A percentile compares a stretch with the other conserved stretches of the same genome.
phyloP scores from a whole-genome alignment of 257 asterid genomes.

The Forsythia viridissima region DNA sequence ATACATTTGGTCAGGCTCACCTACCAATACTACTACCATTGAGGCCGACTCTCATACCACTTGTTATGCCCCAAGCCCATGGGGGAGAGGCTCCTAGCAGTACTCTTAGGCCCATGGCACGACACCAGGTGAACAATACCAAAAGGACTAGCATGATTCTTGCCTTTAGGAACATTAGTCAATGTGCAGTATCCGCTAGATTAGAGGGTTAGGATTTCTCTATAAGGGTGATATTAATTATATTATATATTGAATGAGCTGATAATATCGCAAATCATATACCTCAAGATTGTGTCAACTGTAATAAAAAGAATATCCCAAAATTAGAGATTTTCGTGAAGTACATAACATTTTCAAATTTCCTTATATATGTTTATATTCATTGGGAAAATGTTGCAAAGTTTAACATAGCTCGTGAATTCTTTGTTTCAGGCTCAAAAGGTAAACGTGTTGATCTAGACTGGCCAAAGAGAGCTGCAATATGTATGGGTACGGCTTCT shows the following conservation, averaged over 20 bases:
- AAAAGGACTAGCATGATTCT: no score
- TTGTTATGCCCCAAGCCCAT: no score
- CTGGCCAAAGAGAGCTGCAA: slow-evolving; percentile 74
- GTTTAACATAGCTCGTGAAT: background rate
- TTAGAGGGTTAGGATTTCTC: background rate
- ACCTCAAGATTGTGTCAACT: no score
- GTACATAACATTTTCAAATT: no score
- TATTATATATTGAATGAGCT: background rate
- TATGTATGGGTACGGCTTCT: slow-evolving; percentile 73
- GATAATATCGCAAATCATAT: background rate
- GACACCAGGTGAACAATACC: no score
- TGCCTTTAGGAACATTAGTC: background rate
- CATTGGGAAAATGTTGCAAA: background rate
- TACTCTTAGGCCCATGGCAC: no score
- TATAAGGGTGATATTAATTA: background rate
- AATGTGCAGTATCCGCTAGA: background rate
- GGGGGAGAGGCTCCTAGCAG: no score
- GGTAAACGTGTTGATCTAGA: slow-evolving; percentile 42
- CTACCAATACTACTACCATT: no score
- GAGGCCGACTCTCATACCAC: no score
- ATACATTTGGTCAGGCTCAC: no score
- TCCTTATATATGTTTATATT: background rate
- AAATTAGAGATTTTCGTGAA: no score
- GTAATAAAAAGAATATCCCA: no score
- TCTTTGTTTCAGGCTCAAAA: slow-evolving; percentile 43